These are phyloP conservation scores for Heterobasidion parviporum DNA, from an alignment of 1,284 basidiomycete species.

Conservation along the genomic window DNA sequence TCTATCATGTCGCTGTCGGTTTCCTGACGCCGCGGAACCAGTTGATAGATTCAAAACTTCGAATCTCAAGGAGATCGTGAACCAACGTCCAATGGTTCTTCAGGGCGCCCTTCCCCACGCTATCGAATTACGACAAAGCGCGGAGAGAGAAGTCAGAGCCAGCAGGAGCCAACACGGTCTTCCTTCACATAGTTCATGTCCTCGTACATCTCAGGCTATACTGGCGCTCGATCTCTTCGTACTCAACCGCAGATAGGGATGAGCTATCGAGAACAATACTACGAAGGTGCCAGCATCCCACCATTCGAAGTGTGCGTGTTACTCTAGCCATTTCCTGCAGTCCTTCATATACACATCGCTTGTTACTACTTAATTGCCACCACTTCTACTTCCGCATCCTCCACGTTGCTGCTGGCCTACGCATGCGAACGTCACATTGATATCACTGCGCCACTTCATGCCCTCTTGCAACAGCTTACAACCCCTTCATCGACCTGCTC, in stretches of 20 bases:
- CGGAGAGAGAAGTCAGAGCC: background rate
- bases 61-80: too few relatives aligned
- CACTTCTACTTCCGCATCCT: background rate
- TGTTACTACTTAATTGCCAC: background rate
- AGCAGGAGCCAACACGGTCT: background rate
- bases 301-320: constrained; percentile 12
- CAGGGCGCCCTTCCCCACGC: too few relatives aligned
- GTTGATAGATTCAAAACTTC: too few relatives aligned
- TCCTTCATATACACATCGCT: background rate
- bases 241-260: constrained; percentile 1
- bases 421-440: background rate
- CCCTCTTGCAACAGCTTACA: too few relatives aligned
- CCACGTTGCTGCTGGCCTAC: background rate
- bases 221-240: background rate
- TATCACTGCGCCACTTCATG: background rate
- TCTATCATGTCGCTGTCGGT: too few relatives aligned
- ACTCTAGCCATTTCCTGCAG: constrained; percentile 2
- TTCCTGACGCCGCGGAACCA: too few relatives aligned
- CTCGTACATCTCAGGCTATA: background rate
- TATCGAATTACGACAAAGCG: background rate
- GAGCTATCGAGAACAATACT: constrained; percentile 6
- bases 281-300: constrained; percentile 10
- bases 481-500: too few relatives aligned
- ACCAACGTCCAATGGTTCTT: too few relatives aligned
- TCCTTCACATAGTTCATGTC: background rate